Evolutionary conservation across 1,284 basidiomycete species (phyloP), one percentile per base, ranked within the genome.

Genomic region (Mrakiaceae sp.): DNA sequence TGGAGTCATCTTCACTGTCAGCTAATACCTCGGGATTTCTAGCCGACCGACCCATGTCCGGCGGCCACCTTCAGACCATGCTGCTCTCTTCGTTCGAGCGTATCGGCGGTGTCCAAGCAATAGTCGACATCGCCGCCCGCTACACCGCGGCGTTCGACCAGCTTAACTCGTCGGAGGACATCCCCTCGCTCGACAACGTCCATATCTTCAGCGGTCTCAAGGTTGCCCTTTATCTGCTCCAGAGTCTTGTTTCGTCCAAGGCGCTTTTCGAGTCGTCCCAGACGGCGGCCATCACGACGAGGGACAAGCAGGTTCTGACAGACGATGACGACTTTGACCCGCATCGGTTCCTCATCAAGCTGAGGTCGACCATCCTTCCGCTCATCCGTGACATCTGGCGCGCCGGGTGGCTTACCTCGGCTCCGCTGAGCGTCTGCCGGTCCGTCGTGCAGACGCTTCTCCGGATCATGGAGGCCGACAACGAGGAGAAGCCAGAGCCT

Each of bases 231-330:
- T 83, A 88, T 68, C 78, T 97, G 48, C 78, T 98, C 46, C 81
- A 84, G 65, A 84, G 87, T 7, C 79, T 98, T 58, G 82, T 90
- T 43, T 86, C 87, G 1, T 83, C 87, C 46, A 88, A 87, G 70
- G 83, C 88, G 11, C 79, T 96, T 40, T 81, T 92, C 64, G 93
- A 97, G 67, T 89, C 90, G 10, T 81, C 84, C 1, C 93, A 98
- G 74, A 95, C 92, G 0, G 74, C 81, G 3, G 77, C 88, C 27
- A 81, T 90, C 27, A 76, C 82, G 62, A 86, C 84, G n/a, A 82
- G 84, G 8, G 65, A 66, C 69, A 70, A 59, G 12, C 49, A 5
- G 66, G 70, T 58, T 59, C 27, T 27, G 27, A 66, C 62, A 68
- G 8, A 64, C 60, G 16, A 60, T 14, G 48, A 84, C 56, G 88